These are phyloP conservation scores for Escallonia rubra DNA, from an alignment of 129 eudicot species.

Conservation along the genomic window DNA sequence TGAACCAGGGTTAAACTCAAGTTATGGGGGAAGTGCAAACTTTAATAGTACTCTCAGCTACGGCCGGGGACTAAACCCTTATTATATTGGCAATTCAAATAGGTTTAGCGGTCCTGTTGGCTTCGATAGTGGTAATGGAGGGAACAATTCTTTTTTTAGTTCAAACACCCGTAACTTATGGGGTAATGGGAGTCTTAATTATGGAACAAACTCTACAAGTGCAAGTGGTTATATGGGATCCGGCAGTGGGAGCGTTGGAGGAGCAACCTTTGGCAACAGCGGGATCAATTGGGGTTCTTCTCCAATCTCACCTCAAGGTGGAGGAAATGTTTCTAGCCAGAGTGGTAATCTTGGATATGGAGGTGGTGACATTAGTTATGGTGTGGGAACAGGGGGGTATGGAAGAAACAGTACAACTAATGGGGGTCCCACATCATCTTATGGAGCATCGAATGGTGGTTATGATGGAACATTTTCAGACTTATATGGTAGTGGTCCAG, in stretches of 20 bases:
- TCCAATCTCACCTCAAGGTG: constrained; percentile 38
- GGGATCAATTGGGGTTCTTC: constrained; percentile 53
- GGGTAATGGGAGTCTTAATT: constrained; percentile 52
- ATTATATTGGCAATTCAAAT: constrained; percentile 38
- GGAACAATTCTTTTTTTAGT: constrained; percentile 57
- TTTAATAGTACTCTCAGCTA: constrained; percentile 36
- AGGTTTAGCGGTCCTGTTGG: constrained; percentile 43
- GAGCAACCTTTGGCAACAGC: constrained; percentile 40
- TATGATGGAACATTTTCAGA: constrained; percentile 53
- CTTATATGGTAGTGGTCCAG: constrained; percentile 46
- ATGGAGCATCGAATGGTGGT: constrained; percentile 41
- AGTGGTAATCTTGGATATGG: constrained; percentile 55
- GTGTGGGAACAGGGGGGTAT: constrained; percentile 45
- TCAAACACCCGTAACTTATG: constrained; percentile 48
- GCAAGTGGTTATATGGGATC: constrained; percentile 38
- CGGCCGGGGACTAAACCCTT: constrained; percentile 49
- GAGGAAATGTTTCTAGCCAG: constrained; percentile 32
- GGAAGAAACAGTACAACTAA: constrained; percentile 44
- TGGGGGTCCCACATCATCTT: constrained; percentile 35
- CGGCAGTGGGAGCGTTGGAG: constrained; percentile 44
- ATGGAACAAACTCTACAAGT: constrained; percentile 38
- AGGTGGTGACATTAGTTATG: constrained; percentile 41
- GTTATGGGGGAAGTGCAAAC: constrained; percentile 36
- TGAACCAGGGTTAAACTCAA: constrained; percentile 42
- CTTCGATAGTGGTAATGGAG: constrained; percentile 53